Evolutionary conservation across 106 monocot genomes (phyloP).

Genomic region (Dioscorea zingiberensis): DNA sequence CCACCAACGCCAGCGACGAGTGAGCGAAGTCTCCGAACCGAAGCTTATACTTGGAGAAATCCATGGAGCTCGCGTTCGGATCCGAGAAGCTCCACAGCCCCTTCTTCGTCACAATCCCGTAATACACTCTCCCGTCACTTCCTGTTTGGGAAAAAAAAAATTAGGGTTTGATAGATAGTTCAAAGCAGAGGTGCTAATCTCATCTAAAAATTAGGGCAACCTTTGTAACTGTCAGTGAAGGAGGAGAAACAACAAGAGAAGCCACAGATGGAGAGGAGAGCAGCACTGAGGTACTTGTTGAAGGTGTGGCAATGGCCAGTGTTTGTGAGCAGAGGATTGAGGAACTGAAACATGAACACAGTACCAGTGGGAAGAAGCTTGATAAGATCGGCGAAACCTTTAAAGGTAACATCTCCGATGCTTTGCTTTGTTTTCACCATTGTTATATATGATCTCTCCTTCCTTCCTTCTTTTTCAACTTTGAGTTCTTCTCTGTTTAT

Average conservation of each 20-base stretch:
- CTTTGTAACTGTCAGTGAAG: slow-evolving; percentile 66
- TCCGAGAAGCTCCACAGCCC: slow-evolving; percentile 50
- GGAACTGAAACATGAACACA: slow-evolving; percentile 49
- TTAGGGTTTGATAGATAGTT: no score
- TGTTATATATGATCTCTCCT: neutral
- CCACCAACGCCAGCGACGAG: slow-evolving; percentile 33
- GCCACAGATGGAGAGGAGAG: slow-evolving; percentile 26
- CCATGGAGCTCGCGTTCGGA: slow-evolving; percentile 4
- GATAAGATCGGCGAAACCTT: slow-evolving; percentile 31
- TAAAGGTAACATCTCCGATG: slow-evolving; percentile 15
- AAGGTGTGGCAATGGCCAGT: slow-evolving; percentile 20
- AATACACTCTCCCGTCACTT: slow-evolving; percentile 42
- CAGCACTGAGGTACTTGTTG: slow-evolving; percentile 25
- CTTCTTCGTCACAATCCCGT: slow-evolving; percentile 47
- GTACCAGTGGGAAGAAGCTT: slow-evolving; percentile 41
- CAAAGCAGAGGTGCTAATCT: no score
- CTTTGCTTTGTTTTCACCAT: neutral
- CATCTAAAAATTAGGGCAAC: no score
- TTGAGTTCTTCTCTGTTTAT: neutral
- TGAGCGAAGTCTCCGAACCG: slow-evolving; percentile 63
- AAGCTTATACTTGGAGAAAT: slow-evolving; percentile 45
- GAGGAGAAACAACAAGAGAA: slow-evolving; percentile 49
- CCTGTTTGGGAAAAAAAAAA: neutral
- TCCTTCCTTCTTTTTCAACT: neutral
- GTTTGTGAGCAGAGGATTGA: slow-evolving; percentile 31